phyloP scores from a whole-genome alignment of 441 rosid species.

The Jatropha podagrica region DNA sequence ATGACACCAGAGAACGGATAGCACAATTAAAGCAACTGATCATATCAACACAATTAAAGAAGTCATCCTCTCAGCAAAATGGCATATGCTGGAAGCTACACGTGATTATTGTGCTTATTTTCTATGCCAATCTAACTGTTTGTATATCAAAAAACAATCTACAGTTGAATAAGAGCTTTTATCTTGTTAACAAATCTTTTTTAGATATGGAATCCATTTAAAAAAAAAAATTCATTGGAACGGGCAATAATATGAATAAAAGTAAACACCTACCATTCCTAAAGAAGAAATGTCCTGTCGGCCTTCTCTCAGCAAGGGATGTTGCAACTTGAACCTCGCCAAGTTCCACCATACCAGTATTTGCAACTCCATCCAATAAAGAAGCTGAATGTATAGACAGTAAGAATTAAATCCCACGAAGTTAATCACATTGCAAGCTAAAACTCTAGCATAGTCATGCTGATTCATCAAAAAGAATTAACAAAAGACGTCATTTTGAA shows the following conservation, averaged over 20 bases:
- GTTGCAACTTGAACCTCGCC: conserved; percentile 66
- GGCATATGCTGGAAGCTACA: background rate
- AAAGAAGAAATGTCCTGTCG: conserved; percentile 69
- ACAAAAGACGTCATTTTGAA: background rate
- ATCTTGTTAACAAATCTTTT: background rate
- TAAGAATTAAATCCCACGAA: conserved; percentile 2
- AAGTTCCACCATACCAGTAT: conserved; percentile 77
- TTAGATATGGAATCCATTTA: background rate
- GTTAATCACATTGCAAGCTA: conserved; percentile 9
- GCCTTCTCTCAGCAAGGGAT: conserved; percentile 85
- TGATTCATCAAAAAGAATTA: conserved; percentile 1
- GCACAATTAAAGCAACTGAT: too few relatives aligned
- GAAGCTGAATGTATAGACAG: conserved; percentile 45
- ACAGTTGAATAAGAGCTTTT: background rate
- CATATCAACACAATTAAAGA: background rate
- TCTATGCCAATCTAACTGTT: too few relatives aligned
- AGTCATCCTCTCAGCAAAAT: background rate
- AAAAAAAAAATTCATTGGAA: background rate
- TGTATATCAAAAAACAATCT: background rate
- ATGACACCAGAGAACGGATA: too few relatives aligned
- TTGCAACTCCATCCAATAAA: conserved; percentile 80
- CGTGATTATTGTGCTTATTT: too few relatives aligned
- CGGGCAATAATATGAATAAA: conserved; percentile 3
- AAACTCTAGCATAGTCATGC: background rate
- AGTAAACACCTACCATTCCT: conserved; percentile 57